phyloP scores from a whole-genome alignment of 208 protist genomes.

The Trypanosoma melophagium region DNA sequence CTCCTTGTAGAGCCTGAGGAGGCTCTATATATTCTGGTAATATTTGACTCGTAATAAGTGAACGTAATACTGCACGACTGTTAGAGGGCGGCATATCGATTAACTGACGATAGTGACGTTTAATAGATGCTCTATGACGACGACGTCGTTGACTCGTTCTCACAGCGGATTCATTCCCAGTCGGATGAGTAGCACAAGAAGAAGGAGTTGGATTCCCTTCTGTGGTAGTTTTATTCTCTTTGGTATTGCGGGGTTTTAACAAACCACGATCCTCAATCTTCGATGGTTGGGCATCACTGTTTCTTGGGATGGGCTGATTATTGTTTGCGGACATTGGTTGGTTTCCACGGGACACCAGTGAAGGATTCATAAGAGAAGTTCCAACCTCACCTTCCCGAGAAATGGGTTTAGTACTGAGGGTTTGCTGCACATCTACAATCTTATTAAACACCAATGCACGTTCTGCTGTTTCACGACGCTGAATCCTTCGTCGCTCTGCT shows the following conservation, averaged over 20 bases:
- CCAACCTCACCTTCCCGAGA: not conserved
- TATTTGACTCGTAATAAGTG: constrained; percentile 9
- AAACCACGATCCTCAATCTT: no score
- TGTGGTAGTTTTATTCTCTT: no score
- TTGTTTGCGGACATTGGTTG: no score
- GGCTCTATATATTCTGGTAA: not conserved
- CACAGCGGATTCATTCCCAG: no score
- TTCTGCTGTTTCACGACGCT: not conserved
- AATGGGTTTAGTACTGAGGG: not conserved
- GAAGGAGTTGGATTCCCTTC: no score
- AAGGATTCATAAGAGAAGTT: not conserved
- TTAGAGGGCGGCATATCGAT: constrained; percentile 4
- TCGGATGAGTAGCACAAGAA: no score
- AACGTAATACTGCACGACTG: not conserved
- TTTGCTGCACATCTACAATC: constrained; percentile 15
- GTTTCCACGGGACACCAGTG: no score
- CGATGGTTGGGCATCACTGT: no score
- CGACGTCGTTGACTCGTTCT: not conserved
- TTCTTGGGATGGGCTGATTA: no score
- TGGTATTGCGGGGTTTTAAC: no score
- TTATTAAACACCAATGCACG: constrained; percentile 11
- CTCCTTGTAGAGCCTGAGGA: no score
- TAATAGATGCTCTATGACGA: not conserved
- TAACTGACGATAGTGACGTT: not conserved
- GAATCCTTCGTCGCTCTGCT: not conserved